phyloP scores from a whole-genome alignment of 164 flowering plant genomes.

The Tetracentron sinense region DNA sequence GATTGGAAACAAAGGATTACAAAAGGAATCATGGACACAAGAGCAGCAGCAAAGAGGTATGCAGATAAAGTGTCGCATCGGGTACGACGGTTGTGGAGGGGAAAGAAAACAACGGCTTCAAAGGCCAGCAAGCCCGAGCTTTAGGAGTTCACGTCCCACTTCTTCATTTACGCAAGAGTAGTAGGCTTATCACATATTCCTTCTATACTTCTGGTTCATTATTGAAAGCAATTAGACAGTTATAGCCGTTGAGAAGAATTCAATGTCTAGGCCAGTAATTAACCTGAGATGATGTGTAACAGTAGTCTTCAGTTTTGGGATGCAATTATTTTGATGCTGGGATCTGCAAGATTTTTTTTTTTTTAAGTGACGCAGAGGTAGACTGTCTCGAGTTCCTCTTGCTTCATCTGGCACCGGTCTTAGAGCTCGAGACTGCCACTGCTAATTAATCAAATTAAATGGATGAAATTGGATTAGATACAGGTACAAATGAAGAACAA shows the following conservation, averaged over 20 bases:
- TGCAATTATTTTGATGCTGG: too few species aligned
- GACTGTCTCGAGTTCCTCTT: too few species aligned
- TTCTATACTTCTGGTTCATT: neutral
- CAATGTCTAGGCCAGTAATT: neutral
- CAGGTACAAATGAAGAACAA: too few species aligned
- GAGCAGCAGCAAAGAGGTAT: slow-evolving; percentile 42
- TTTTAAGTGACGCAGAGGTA: too few species aligned
- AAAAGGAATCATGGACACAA: slow-evolving; percentile 33
- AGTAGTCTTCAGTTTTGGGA: neutral
- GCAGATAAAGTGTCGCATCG: slow-evolving; percentile 41
- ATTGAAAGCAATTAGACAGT: neutral
- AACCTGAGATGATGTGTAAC: neutral
- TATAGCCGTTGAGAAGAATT: neutral
- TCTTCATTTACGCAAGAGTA: neutral
- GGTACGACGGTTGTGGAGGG: slow-evolving; percentile 63
- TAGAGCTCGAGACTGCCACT: too few species aligned
- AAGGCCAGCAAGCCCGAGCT: slow-evolving; percentile 52
- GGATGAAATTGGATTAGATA: too few species aligned
- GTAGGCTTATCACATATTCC: neutral
- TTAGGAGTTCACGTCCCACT: slow-evolving; percentile 19
- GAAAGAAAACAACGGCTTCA: slow-evolving; percentile 31
- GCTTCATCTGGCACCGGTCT: too few species aligned
- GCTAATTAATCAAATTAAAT: too few species aligned
- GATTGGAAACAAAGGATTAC: slow-evolving; percentile 61
- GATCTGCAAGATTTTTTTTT: too few species aligned